Evolutionary conservation across 2,329 filamentous ascomycete genomes (phyloP).

Genomic region (Exophiala aquamarina): DNA sequence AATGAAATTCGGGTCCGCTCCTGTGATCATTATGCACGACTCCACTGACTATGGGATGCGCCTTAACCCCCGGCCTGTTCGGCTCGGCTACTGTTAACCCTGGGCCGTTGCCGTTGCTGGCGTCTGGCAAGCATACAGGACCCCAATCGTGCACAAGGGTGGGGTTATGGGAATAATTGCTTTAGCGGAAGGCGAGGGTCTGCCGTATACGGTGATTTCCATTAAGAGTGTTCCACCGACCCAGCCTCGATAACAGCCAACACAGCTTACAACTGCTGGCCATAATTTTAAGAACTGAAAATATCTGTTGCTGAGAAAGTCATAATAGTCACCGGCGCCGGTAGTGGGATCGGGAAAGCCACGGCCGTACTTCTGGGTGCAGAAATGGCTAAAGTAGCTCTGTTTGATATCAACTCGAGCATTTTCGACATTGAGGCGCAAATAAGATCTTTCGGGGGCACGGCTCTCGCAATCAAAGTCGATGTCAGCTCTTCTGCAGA

Average conservation of each 20-base stretch:
- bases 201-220: no score
- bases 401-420: conserved; percentile 7
- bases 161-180: no score
- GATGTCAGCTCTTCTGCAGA: conserved; percentile 9
- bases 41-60: not conserved
- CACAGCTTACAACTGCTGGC: no score
- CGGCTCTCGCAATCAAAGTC: conserved; percentile 8
- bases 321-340: conserved; percentile 24
- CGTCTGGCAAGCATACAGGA: not conserved
- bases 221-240: no score
- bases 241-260: no score
- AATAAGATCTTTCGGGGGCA: conserved; percentile 6
- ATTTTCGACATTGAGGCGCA: conserved; percentile 8
- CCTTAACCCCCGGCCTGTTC: not conserved
- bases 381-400: conserved; percentile 46
- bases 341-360: conserved; percentile 51
- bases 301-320: conserved; percentile 8
- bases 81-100: not conserved
- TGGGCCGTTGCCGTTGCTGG: not conserved
- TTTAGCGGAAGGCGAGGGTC: no score
- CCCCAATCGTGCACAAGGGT: no score
- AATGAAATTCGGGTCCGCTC: not conserved
- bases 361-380: conserved; percentile 46
- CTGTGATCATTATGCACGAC: not conserved
- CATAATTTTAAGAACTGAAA: not conserved